Base-by-base conservation (phyloP, 2,329 filamentous ascomycete species). In the Orbilia ellipsospora region DNA sequence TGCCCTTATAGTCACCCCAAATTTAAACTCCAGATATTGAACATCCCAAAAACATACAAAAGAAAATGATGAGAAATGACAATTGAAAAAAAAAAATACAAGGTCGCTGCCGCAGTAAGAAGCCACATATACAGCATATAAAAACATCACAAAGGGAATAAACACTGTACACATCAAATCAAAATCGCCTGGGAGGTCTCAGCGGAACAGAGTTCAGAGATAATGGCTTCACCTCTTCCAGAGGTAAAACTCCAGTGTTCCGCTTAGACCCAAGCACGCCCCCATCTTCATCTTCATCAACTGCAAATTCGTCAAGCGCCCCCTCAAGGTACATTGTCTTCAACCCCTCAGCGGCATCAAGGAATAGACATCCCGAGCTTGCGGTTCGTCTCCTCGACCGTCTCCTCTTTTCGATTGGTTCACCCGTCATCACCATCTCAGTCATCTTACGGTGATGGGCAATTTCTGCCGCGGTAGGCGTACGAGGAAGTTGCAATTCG, bases 361-460 rank as follows among this genome's bases (percentile, higher is more conserved):
- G 28, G 7, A 76, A 55, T 20, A 76, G 20, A 50, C 73, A 76
- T 44, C 70, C 73, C 2, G 73, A 76, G 23, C 73, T 76, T 18
- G 73, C 73, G 1, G 73, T 76, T 1, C 73, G 73, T 45, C 73
- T 69, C 50, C 73, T 45, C 44, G 42, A 28, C 13, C 65, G 55
- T 26, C 59, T 60, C 57, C 56, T 70, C 44, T 69, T 63, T 45
- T 36, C 3, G 5, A 10, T 7, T 36, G 31, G 31, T 36, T 36
- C 31, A 13, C 31, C 52, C 5, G 63, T 36, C 70, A 68, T 68
- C 3, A 56, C 57, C 55, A 63, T 40, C 48, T 73, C 69, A 13
- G 62, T 65, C 10, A 73, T 73, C 42, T 66, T 65, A 6, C 69
- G 31, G n/a, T 72, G 64, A 16, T 65, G 60, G 48, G 69, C 55